Evolutionary conservation across 306 rosid genomes (phyloP), one percentile per base, ranked within the genome.

Genomic region (Phaseolus lunatus): DNA sequence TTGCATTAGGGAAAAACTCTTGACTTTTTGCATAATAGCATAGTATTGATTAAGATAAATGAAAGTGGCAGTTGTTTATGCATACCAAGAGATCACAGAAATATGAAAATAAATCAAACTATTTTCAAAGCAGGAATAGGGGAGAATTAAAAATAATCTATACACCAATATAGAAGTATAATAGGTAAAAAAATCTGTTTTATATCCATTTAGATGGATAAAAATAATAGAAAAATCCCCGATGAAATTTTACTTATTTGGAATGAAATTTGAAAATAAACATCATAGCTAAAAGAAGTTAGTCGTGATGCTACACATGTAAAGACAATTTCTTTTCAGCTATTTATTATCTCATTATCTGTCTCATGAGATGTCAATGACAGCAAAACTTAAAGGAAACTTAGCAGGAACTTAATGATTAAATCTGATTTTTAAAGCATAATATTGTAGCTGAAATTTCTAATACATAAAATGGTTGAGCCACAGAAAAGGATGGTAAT

Each of bases 401-500:
- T 59, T 59, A 29, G 15, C 44, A 61, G 5, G 43, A 2, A 61
- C 15, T 7, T 7, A 14, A 24, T 5, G 19, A 58, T 58, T 58
- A 27, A 59, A 59, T 15, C 5, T 26, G 7, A 5, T 27, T 2
- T 14, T 27, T 14, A 29, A 29, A 61, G 13, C 18, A 58, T 61
- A 29, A 61, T 29, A 10, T 35, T 64, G 24, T 35, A n/a, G 65
- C 19, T 26, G 39, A 26, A 58, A 58, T 14, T 58, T 24, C 9
- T 24, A 23, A 57, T 57, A 23, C 33, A 57, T 57, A 57, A n/a
- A n/a, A 23, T 56, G 7, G 33, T 57, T 5, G 64, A 24, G 64
- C 64, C 62, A 24, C 64, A 24, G 35, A n/a, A 57, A 57, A 57
- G 35, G 35, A 24, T 57, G 64, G 64, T 13, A 57, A 58, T 58